phyloP scores from a whole-genome alignment of 495 filamentous ascomycete genomes.

The Collariella sp. region DNA sequence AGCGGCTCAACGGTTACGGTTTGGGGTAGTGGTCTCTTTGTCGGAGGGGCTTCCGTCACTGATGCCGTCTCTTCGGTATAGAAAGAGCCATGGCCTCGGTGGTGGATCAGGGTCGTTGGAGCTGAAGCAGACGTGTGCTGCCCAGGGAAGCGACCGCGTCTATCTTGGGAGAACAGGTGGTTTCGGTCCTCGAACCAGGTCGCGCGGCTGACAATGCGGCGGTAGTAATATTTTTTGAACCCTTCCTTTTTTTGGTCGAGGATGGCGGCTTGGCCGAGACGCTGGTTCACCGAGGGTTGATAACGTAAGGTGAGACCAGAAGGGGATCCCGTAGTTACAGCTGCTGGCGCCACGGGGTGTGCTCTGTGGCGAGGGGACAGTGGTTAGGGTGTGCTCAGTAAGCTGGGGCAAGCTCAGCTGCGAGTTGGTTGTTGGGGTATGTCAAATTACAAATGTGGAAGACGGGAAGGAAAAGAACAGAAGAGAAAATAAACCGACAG shows the following conservation, averaged over 20 bases:
- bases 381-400: neutral
- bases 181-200: neutral
- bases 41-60: slow-evolving; percentile 12
- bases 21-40: neutral
- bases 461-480: too few species aligned
- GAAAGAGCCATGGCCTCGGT: slow-evolving; percentile 17
- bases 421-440: too few species aligned
- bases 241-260: neutral
- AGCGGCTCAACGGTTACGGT: neutral
- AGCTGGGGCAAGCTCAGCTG: neutral
- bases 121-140: neutral
- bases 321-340: too few species aligned
- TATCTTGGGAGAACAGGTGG: neutral
- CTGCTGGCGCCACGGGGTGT: neutral
- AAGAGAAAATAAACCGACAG: too few species aligned
- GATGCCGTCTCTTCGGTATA: slow-evolving; percentile 10
- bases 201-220: neutral
- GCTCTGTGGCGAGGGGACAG: neutral
- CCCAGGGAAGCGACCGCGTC: neutral
- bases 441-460: too few species aligned
- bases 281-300: neutral
- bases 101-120: neutral
- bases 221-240: neutral
- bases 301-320: neutral
- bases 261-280: neutral